These are phyloP conservation scores for Beauveria sp. DNA, from an alignment of 2,329 filamentous ascomycete genomes.

Conservation along the genomic window DNA sequence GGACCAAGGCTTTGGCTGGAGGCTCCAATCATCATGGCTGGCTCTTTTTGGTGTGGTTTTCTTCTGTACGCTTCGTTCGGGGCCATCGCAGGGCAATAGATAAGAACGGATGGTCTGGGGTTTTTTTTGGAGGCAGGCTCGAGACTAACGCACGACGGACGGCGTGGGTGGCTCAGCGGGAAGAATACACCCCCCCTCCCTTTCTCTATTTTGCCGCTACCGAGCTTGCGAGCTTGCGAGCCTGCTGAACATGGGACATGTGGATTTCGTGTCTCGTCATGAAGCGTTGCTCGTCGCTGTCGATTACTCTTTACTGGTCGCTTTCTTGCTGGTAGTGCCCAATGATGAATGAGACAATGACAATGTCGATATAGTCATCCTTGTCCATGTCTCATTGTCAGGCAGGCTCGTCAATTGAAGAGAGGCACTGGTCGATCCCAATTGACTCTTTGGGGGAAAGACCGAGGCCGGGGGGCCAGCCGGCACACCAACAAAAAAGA, in stretches of 20 bases:
- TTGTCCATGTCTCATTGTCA: neutral
- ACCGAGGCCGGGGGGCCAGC: neutral
- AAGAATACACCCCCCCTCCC: neutral
- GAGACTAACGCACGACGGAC: neutral
- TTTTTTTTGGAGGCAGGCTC: neutral
- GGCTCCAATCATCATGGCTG: neutral
- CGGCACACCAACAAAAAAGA: neutral
- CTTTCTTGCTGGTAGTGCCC: neutral
- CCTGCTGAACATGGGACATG: neutral
- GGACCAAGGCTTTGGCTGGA: neutral
- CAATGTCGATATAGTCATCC: neutral
- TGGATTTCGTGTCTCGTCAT: neutral
- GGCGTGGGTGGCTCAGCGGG: neutral
- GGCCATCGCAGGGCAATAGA: conserved; percentile 6
- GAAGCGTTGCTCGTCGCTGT: neutral
- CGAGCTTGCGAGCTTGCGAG: neutral
- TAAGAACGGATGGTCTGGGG: conserved; percentile 10
- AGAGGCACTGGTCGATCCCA: neutral
- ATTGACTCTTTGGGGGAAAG: neutral
- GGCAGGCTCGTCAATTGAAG: neutral
- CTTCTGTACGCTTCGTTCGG: neutral
- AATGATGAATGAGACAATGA: conserved; percentile 4
- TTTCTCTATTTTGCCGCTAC: neutral
- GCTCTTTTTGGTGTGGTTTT: no score
- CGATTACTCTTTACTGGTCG: neutral